phyloP scores from a whole-genome alignment of 768 basidiomycete species.

The Pleurotus platypus region DNA sequence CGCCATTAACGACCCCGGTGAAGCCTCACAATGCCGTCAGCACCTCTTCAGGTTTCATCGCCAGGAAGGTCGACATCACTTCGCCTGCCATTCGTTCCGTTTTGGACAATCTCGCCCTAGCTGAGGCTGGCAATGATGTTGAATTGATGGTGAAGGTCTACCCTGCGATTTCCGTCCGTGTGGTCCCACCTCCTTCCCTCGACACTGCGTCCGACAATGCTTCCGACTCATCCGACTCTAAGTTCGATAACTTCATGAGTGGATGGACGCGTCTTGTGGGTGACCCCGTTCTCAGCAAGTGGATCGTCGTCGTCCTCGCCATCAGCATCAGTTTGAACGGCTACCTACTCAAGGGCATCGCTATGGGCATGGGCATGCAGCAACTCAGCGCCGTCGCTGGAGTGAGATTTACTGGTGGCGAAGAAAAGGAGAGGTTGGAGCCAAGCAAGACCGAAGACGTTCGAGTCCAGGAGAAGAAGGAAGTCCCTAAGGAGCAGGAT shows the following conservation, averaged over 20 bases:
- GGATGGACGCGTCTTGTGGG: conserved; percentile 89
- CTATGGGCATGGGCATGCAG: conserved; percentile 44
- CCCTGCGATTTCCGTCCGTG: conserved; percentile 55
- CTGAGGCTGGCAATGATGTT: conserved; percentile 32
- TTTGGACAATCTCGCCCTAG: conserved; percentile 52
- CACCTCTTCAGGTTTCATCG: conserved; percentile 21
- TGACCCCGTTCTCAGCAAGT: conserved; percentile 91
- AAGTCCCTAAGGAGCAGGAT: conserved; percentile 6
- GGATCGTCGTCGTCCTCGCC: conserved; percentile 86
- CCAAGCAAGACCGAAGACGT: conserved; percentile 11
- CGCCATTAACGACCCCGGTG: conserved; percentile 72
- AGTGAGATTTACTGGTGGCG: conserved; percentile 21
- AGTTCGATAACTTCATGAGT: conserved; percentile 81
- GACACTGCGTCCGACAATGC: conserved; percentile 7
- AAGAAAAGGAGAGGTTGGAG: conserved; percentile 14
- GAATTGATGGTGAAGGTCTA: conserved; percentile 49
- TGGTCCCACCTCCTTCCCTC: conserved; percentile 28
- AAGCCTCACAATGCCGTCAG: conserved; percentile 22
- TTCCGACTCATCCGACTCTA: conserved; percentile 23
- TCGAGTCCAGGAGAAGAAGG: not conserved
- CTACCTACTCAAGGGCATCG: conserved; percentile 85
- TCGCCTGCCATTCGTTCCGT: conserved; percentile 55
- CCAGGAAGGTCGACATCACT: conserved; percentile 68
- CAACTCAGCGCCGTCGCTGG: conserved; percentile 17
- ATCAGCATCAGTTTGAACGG: conserved; percentile 90